A percentile compares a stretch with the other conserved stretches of the same genome.
Evolutionary conservation across 1,284 basidiomycete genomes (phyloP).

Genomic region (Ganoderma boninense): DNA sequence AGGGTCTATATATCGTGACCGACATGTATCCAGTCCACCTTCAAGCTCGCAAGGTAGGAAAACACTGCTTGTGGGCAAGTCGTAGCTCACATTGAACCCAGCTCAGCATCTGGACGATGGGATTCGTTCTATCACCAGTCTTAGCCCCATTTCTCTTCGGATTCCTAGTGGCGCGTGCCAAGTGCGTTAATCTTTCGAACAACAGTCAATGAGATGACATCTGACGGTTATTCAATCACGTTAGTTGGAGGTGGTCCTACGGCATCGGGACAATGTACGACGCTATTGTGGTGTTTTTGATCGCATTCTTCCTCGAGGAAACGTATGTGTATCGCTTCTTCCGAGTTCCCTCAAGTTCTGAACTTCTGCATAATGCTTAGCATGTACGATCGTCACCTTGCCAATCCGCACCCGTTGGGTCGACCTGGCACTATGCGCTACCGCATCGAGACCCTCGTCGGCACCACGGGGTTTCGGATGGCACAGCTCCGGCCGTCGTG

Average conservation of each 20-base stretch:
- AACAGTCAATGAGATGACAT: no score
- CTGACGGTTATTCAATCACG: not conserved
- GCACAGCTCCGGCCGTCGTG: slow-evolving; percentile 65
- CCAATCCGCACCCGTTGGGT: slow-evolving; percentile 48
- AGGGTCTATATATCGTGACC: slow-evolving; percentile 71
- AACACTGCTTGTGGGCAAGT: not conserved
- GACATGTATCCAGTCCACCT: slow-evolving; percentile 80
- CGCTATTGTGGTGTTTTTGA: slow-evolving; percentile 60
- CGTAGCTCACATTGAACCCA: slow-evolving; percentile 30
- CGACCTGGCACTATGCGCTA: slow-evolving; percentile 56
- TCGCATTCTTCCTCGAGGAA: slow-evolving; percentile 67
- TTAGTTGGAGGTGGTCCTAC: slow-evolving; percentile 76
- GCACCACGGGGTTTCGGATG: slow-evolving; percentile 69
- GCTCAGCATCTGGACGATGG: slow-evolving; percentile 77
- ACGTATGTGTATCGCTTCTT: slow-evolving; percentile 52
- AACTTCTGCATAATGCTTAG: slow-evolving; percentile 36
- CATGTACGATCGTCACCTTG: slow-evolving; percentile 71
- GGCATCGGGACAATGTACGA: slow-evolving; percentile 70
- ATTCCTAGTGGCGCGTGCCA: slow-evolving; percentile 67
- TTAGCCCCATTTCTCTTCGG: slow-evolving; percentile 74
- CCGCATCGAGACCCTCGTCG: slow-evolving; percentile 69
- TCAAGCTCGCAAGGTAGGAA: slow-evolving; percentile 69
- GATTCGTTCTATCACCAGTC: slow-evolving; percentile 71
- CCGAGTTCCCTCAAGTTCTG: not conserved
- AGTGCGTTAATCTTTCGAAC: slow-evolving; percentile 39